These are phyloP conservation scores for Dactylonectria estremocensis DNA, from an alignment of 2,329 filamentous ascomycete species.

Conservation along the genomic window DNA sequence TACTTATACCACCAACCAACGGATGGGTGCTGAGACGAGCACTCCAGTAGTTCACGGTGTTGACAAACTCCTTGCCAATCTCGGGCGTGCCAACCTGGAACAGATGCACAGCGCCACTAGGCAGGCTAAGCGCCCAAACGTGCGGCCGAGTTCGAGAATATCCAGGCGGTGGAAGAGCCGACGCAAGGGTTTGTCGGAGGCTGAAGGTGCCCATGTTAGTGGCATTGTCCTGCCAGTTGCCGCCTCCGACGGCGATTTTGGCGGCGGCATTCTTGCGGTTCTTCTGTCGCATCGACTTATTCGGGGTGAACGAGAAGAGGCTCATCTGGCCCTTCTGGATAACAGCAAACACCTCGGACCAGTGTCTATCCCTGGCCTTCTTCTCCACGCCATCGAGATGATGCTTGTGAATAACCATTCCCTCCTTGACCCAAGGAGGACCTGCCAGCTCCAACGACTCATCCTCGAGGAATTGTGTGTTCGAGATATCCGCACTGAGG, in stretches of 20 bases:
- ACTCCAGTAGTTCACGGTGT: slow-evolving; percentile 97
- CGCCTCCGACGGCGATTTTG: slow-evolving; percentile 82
- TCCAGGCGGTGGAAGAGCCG: slow-evolving; percentile 88
- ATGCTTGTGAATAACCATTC: slow-evolving; percentile 95
- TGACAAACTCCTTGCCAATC: slow-evolving; percentile 94
- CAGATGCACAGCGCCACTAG: slow-evolving; percentile 94
- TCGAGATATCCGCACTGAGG: slow-evolving; percentile 73
- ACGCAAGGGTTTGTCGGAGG: slow-evolving; percentile 92
- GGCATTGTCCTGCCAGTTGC: slow-evolving; percentile 98
- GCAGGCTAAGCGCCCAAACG: slow-evolving; percentile 94
- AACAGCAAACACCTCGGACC: slow-evolving; percentile 96
- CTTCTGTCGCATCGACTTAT: slow-evolving; percentile 82
- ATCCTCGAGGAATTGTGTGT: slow-evolving; percentile 84
- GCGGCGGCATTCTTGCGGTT: slow-evolving; percentile 65
- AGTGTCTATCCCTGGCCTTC: slow-evolving; percentile 93
- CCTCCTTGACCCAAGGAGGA: slow-evolving; percentile 98
- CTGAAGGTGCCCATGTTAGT: slow-evolving; percentile 90
- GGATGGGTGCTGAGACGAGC: slow-evolving; percentile 95
- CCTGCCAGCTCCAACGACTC: slow-evolving; percentile 92
- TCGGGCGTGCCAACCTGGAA: slow-evolving; percentile 98
- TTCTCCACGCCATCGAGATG: slow-evolving; percentile 93
- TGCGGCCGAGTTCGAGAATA: slow-evolving; percentile 93
- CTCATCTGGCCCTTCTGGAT: slow-evolving; percentile 96
- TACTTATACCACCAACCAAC: slow-evolving; percentile 91
- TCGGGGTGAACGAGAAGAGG: slow-evolving; percentile 91